phyloP scores from a whole-genome alignment of 371 early-diverging fungal species.

The Smittium culicis region DNA sequence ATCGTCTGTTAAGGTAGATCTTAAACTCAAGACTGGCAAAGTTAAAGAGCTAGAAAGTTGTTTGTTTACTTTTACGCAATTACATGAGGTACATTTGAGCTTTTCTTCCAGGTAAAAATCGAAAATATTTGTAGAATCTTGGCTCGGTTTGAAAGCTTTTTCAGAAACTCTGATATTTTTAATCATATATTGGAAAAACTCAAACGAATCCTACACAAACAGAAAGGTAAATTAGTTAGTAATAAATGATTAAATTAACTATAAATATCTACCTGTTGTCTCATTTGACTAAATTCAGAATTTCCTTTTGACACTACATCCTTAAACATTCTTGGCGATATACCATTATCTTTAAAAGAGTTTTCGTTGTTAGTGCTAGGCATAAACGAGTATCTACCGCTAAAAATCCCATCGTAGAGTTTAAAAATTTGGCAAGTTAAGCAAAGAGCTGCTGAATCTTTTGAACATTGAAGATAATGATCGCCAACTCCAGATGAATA shows the following conservation, averaged over 20 bases:
- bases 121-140: conserved; percentile 60
- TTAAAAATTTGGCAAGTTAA: conserved; percentile 82
- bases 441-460: conserved; percentile 49
- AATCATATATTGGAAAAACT: conserved; percentile 70
- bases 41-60: conserved; percentile 47
- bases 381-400: conserved; percentile 64
- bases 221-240: too few species aligned
- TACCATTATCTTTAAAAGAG: conserved; percentile 40
- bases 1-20: conserved; percentile 14
- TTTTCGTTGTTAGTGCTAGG: conserved; percentile 21
- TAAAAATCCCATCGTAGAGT: conserved; percentile 72
- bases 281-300: conserved; percentile 85
- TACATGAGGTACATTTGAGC: conserved; percentile 70
- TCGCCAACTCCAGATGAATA: conserved; percentile 34
- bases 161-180: conserved; percentile 62
- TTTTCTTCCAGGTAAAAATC: conserved; percentile 66
- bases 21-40: conserved; percentile 56
- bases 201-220: conserved; percentile 62
- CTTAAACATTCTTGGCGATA: conserved; percentile 84
- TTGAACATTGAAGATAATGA: conserved; percentile 50
- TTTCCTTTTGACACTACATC: conserved; percentile 73
- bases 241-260: too few species aligned
- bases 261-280: conserved; percentile 76
- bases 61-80: conserved; percentile 56
- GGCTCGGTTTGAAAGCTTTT: conserved; percentile 28